Conservation (phyloP, 345 rosid species). For the Citrus mangshanensis region DNA sequence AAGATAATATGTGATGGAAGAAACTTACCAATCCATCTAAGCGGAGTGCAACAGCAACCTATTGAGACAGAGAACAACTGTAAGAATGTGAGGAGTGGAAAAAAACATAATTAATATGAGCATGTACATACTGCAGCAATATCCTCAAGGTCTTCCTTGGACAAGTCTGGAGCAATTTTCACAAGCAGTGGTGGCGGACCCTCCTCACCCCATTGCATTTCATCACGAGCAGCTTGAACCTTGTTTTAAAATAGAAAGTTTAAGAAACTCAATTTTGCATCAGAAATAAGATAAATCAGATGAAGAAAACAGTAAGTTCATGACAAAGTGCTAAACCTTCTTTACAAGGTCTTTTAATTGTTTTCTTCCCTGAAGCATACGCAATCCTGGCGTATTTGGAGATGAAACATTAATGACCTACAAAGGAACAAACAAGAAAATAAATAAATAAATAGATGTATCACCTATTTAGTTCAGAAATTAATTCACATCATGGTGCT, state of each 20-base stretch:
- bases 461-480: neutral
- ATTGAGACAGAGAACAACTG: slow-evolving; percentile 28
- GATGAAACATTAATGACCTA: slow-evolving; percentile 98
- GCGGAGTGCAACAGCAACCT: slow-evolving; percentile 95
- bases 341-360: slow-evolving; percentile 92
- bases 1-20: slow-evolving; percentile 6
- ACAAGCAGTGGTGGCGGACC: slow-evolving; percentile 98
- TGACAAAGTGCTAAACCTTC: slow-evolving; percentile 46
- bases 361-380: slow-evolving; percentile 95
- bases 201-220: slow-evolving; percentile 99
- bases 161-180: slow-evolving; percentile 95
- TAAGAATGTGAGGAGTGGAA: slow-evolving; percentile 22
- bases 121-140: slow-evolving; percentile 77
- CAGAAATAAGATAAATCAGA: slow-evolving; percentile 4
- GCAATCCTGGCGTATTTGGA: slow-evolving; percentile 93
- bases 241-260: slow-evolving; percentile 20
- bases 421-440: neutral
- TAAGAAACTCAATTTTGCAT: slow-evolving; percentile 6
- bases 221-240: slow-evolving; percentile 99
- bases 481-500: neutral
- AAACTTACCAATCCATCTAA: slow-evolving; percentile 88
- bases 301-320: neutral
- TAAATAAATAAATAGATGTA: neutral
- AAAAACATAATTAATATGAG: slow-evolving; percentile 4
- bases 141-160: slow-evolving; percentile 94